Percentiles rank a stretch among this genome's conserved stretches.
Evolutionary conservation across 23 red algal species (phyloP).

Genomic region (Gracilaria vermiculophylla): DNA sequence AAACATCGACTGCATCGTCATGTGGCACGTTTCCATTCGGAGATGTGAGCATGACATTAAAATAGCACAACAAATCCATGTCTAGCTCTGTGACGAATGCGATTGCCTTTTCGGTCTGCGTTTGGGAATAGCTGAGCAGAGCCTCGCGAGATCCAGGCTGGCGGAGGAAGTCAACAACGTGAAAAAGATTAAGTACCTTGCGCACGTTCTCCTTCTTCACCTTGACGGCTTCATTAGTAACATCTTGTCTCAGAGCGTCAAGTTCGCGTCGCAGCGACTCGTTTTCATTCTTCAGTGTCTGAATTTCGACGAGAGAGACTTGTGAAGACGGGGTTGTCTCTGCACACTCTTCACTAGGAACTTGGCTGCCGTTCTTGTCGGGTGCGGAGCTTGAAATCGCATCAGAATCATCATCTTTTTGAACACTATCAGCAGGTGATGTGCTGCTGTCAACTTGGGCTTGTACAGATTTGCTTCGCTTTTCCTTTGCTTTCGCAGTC

Average conservation of each 20-base stretch:
- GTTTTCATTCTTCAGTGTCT: background rate
- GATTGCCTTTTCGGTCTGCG: background rate
- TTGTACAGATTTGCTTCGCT: background rate
- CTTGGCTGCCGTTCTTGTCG: background rate
- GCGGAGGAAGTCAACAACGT: slow-evolving; percentile 52
- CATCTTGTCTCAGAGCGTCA: background rate
- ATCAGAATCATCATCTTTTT: slow-evolving; percentile 19
- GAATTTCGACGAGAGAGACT: background rate
- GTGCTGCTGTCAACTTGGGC: background rate
- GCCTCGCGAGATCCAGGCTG: slow-evolving; percentile 42
- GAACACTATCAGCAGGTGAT: background rate
- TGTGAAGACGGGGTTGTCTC: background rate
- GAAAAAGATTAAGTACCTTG: slow-evolving; percentile 47
- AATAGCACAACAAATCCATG: slow-evolving; percentile 70
- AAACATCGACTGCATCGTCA: slow-evolving; percentile 57
- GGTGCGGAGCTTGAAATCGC: background rate
- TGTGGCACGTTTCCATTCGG: slow-evolving; percentile 73
- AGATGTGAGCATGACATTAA: slow-evolving; percentile 77
- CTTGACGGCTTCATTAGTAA: background rate
- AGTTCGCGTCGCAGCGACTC: slow-evolving; percentile 10
- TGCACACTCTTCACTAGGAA: background rate
- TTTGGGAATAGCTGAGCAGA: slow-evolving; percentile 23
- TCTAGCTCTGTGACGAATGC: slow-evolving; percentile 35
- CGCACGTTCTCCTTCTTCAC: slow-evolving; percentile 36
- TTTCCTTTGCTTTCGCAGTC: slow-evolving; percentile 40